Percentiles rank a stretch among this genome's conserved stretches.
phyloP scores from a whole-genome alignment of 208 protist genomes.

The Trypanosoma lewisi region DNA sequence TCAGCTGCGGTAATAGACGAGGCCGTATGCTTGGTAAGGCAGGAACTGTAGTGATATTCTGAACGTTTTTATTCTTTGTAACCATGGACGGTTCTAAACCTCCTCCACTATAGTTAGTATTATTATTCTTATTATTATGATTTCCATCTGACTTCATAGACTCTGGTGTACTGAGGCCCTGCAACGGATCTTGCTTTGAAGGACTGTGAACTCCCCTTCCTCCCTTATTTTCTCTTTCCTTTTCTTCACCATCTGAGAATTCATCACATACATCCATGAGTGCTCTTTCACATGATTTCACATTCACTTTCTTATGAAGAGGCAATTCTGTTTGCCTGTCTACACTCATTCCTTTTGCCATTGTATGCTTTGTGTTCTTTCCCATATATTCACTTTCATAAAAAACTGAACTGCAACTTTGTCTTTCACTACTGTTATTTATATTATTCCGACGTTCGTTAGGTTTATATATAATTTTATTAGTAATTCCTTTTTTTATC shows the following conservation, averaged over 20 bases:
- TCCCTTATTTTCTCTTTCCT: too few species aligned
- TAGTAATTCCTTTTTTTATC: slow-evolving; percentile 29
- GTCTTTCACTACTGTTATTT: too few species aligned
- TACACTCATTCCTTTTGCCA: neutral
- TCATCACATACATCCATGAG: too few species aligned
- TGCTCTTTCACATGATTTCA: too few species aligned
- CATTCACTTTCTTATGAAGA: too few species aligned
- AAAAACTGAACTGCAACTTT: neutral
- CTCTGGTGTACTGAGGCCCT: neutral
- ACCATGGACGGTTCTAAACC: neutral
- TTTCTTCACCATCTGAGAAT: too few species aligned
- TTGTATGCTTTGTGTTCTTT: neutral
- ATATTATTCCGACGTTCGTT: neutral
- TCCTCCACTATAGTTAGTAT: too few species aligned
- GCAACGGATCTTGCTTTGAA: neutral
- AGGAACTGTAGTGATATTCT: neutral
- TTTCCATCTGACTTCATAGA: neutral
- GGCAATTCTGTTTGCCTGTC: neutral
- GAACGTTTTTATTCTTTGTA: neutral
- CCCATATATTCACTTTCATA: neutral
- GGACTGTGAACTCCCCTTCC: too few species aligned
- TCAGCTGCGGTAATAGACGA: slow-evolving; percentile 26
- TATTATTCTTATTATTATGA: too few species aligned
- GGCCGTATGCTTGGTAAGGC: neutral
- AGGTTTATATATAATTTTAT: slow-evolving; percentile 24